Conservation (phyloP, 2,329 filamentous ascomycete genomes). For the Torrubiella hemipterigena region DNA sequence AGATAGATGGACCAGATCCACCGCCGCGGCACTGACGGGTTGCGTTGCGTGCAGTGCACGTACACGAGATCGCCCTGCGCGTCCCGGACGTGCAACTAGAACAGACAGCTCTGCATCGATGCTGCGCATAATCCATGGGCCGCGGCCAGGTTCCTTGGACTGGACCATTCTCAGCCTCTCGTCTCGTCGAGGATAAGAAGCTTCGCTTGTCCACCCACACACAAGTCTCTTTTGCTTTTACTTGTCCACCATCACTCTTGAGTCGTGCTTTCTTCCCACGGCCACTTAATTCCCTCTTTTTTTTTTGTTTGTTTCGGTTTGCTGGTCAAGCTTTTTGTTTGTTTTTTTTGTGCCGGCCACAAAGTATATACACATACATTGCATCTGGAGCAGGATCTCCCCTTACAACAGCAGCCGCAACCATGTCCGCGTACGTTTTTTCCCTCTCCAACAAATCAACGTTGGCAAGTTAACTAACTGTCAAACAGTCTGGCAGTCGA, state of each 20-base stretch:
- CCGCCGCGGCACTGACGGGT: too few relatives aligned
- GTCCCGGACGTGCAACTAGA: too few relatives aligned
- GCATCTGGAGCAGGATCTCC: neutral
- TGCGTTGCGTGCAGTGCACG: too few relatives aligned
- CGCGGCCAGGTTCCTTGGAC: too few relatives aligned
- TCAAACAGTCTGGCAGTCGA: slow-evolving; percentile 51
- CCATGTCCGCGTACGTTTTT: slow-evolving; percentile 23
- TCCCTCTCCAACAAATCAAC: slow-evolving; percentile 8
- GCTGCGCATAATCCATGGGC: too few relatives aligned
- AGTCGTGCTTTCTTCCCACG: slow-evolving; percentile 4
- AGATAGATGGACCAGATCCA: too few relatives aligned
- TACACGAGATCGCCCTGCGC: too few relatives aligned
- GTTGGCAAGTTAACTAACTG: slow-evolving; percentile 32
- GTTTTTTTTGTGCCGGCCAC: neutral
- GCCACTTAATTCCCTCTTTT: slow-evolving; percentile 2
- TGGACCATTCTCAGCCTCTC: slow-evolving; percentile 1
- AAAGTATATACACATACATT: neutral
- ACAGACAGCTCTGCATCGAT: too few relatives aligned
- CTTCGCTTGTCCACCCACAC: slow-evolving; percentile 13
- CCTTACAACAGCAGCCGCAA: slow-evolving; percentile 1
- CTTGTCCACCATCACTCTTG: slow-evolving; percentile 10
- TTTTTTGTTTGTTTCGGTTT: too few relatives aligned
- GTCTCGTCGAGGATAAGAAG: slow-evolving; percentile 16
- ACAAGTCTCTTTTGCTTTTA: slow-evolving; percentile 14
- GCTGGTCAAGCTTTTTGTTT: neutral